A percentile compares a stretch with the other conserved stretches of the same genome.
These are phyloP conservation scores for Flaveria trinervia DNA, from an alignment of 129 eudicot species.

Conservation along the genomic window DNA sequence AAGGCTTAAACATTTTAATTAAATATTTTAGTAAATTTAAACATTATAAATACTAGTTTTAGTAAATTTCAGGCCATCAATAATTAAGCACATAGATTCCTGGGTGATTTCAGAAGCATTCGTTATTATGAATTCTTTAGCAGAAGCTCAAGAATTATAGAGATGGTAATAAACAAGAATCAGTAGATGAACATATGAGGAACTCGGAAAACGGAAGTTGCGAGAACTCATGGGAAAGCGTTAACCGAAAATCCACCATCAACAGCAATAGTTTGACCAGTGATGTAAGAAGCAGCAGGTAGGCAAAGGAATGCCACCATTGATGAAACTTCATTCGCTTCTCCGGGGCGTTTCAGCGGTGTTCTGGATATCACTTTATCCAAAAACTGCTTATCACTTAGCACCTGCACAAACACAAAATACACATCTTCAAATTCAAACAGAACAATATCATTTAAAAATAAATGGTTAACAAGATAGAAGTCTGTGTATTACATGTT, in stretches of 20 bases:
- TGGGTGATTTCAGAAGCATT: too few relatives aligned
- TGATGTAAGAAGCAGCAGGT: constrained; percentile 80
- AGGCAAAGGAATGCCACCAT: constrained; percentile 77
- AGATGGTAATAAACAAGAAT: not conserved
- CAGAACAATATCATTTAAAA: not conserved
- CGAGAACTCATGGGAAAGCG: constrained; percentile 31
- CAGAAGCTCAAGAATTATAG: too few relatives aligned
- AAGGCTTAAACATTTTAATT: too few relatives aligned
- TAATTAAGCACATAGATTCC: too few relatives aligned
- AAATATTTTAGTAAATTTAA: too few relatives aligned
- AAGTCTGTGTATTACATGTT: constrained; percentile 43
- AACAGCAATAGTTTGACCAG: constrained; percentile 73
- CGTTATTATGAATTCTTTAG: too few relatives aligned
- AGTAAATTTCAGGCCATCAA: too few relatives aligned
- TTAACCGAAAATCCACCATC: constrained; percentile 76
- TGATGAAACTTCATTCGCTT: constrained; percentile 73
- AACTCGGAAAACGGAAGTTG: not conserved
- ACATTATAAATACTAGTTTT: too few relatives aligned
- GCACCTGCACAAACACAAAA: constrained; percentile 5
- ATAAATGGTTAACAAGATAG: not conserved
- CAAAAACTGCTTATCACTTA: constrained; percentile 43
- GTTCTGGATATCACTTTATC: constrained; percentile 63
- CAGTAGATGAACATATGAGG: not conserved
- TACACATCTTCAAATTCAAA: too few relatives aligned
- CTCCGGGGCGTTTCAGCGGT: constrained; percentile 67